Evolutionary conservation across 192 early-diverging fungal genomes (phyloP), one percentile per base, ranked within the genome.

Genomic region (Jimgerdemannia lactiflua): DNA sequence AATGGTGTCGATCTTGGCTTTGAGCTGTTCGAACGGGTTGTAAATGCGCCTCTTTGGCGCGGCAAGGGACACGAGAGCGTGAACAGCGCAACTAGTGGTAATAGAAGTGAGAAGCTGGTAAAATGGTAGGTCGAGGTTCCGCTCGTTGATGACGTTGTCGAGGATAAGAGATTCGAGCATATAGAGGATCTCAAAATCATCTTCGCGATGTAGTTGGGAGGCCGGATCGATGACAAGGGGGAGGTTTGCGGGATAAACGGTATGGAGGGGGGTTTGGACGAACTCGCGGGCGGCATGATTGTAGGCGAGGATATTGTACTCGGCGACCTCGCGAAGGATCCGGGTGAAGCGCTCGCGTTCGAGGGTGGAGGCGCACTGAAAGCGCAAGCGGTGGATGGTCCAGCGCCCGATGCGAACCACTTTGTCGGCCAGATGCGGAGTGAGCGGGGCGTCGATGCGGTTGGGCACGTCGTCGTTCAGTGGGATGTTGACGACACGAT

Each of bases 121-220:
- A 39, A 88, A 87, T 59, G 49, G 49, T 59, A 59, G 14, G 4
- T 76, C 77, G 20, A 89, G 44, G 19, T 89, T 87, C 39, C 80
- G 82, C 19, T 83, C 85, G 14, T 81, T 69, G 17, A 89, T 68
- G 4, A 73, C 82, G 14, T 84, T 80, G 64, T 72, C 67, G 0
- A 79, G 77, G 1, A 89, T 70, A 1, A 79, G 75, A 7, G 81
- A 78, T 69, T 89, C 88, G 0, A 88, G 67, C 71, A 84, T 69
- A 49, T 88, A 89, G 0, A 85, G 78, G 0, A 84, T 79, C 7
- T 88, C 84, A 44, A 83, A 89, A 10, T 69, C 17, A 6, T 43
- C 70, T 14, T 63, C 43, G 39, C n/a, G 43, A 10, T 6, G 14
- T 10, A 59, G 14, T 10, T 59, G 14, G 49, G 6, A 6, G 49